phyloP scores from a whole-genome alignment of 2,329 filamentous ascomycete genomes.

The Aspergillus brunneoviolaceus region DNA sequence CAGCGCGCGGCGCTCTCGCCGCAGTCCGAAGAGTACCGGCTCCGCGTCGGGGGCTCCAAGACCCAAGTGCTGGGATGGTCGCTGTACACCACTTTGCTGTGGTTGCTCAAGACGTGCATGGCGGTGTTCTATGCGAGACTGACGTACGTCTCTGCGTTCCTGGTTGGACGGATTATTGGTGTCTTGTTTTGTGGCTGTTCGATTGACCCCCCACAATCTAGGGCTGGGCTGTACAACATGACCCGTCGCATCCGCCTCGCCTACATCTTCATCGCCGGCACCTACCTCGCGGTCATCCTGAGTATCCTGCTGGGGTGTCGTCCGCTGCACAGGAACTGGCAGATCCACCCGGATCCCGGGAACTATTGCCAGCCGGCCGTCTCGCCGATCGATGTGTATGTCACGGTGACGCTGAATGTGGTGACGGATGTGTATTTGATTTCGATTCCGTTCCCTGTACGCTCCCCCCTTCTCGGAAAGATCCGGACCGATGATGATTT shows the following conservation, averaged over 20 bases:
- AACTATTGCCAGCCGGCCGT: slow-evolving; percentile 53
- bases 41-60: slow-evolving; percentile 55
- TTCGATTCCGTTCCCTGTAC: slow-evolving; percentile 57
- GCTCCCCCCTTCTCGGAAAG: neutral
- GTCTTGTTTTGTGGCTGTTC: no score
- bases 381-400: slow-evolving; percentile 52
- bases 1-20: slow-evolving; percentile 49
- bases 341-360: slow-evolving; percentile 59
- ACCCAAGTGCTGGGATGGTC: slow-evolving; percentile 57
- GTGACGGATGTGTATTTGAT: slow-evolving; percentile 61
- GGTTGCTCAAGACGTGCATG: slow-evolving; percentile 56
- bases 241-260: slow-evolving; percentile 51
- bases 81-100: slow-evolving; percentile 53
- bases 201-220: slow-evolving; percentile 17
- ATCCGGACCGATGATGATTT: no score
- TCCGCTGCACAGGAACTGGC: slow-evolving; percentile 57
- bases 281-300: slow-evolving; percentile 52
- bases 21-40: slow-evolving; percentile 47
- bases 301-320: slow-evolving; percentile 55
- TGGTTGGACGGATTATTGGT: no score
- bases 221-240: slow-evolving; percentile 43
- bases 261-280: slow-evolving; percentile 50
- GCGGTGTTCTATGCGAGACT: slow-evolving; percentile 58
- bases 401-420: slow-evolving; percentile 55
- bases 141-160: slow-evolving; percentile 37